A percentile compares a stretch with the other conserved stretches of the same genome.
These are phyloP conservation scores for Articulospora tetracladia DNA, from an alignment of 495 filamentous ascomycete species.

Conservation along the genomic window DNA sequence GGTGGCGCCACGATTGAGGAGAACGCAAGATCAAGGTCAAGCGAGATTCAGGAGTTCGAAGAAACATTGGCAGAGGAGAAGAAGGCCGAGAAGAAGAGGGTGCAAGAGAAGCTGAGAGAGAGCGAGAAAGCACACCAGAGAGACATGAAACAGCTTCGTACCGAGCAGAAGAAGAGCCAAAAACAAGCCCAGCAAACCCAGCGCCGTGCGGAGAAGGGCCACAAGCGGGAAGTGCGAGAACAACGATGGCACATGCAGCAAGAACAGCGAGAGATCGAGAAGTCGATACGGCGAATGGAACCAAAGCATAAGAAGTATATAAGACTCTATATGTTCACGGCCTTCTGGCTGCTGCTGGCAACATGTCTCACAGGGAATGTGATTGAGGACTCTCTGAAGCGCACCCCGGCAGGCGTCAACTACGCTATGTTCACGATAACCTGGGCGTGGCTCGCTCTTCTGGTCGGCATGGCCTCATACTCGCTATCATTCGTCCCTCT, in stretches of 20 bases:
- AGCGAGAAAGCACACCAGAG: conserved; percentile 1
- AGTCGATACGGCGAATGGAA: too few species aligned
- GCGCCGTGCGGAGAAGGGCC: not conserved
- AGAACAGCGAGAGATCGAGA: not conserved
- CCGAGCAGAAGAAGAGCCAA: not conserved
- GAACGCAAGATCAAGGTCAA: not conserved
- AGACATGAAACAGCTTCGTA: conserved; percentile 4
- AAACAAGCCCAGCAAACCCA: not conserved
- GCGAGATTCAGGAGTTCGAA: conserved; percentile 2
- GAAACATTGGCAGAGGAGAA: conserved; percentile 4
- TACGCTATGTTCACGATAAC: conserved; percentile 60
- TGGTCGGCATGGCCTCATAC: conserved; percentile 42
- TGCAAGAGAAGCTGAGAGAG: conserved; percentile 1
- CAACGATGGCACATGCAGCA: conserved; percentile 2
- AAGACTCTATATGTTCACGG: not conserved
- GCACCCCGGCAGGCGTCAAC: conserved; percentile 54
- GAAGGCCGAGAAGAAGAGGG: conserved; percentile 16
- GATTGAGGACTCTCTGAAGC: conserved; percentile 37
- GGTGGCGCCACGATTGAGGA: conserved; percentile 14
- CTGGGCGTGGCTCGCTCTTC: conserved; percentile 57
- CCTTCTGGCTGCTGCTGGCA: not conserved
- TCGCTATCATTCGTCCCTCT: too few species aligned
- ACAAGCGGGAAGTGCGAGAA: conserved; percentile 5
- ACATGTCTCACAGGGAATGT: conserved; percentile 63
- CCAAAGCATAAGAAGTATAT: not conserved